Evolutionary conservation across 2,329 filamentous ascomycete genomes (phyloP), one percentile per base, ranked within the genome.

Genomic region (Beauveria brongniartii): DNA sequence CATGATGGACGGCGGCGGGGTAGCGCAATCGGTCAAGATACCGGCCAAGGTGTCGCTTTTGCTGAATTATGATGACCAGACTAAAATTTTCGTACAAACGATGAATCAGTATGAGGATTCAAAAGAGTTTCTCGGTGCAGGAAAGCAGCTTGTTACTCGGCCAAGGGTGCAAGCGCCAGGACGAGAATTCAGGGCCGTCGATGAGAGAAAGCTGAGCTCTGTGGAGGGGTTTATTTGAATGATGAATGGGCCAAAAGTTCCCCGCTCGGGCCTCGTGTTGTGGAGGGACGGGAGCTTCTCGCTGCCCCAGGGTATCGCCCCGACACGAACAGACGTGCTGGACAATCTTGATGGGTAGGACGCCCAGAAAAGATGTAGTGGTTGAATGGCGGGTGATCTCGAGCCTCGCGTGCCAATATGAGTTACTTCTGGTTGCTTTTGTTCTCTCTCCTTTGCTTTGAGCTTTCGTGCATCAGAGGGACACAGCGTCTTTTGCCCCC

Each of bases 1-100:
- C 82, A 85, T 84, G 69, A 63, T 72, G 64, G 59, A 26, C 57
- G 61, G 60, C 63, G 61, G 55, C 62, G 61, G 55, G 64, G 62
- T 55, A 61, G 61, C 61, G 52, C 59, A 58, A 58, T 51, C 54
- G 57, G n/a, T 53, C 34, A 48, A 28, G 55, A 30, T 43, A 9
- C 7, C 34, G 24, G 30, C 58, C 20, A 47, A 37, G 44, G 18
- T 54, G 43, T 43, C 28, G 8, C 46, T 28, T 53, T 30, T 58
- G 20, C 47, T n/a, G 24, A 43, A 2, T n/a, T 52, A 30, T 34
- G 34, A 43, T 47, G 26, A 30, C n/a, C 18, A n/a, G 18, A 16
- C 22, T 50, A n/a, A 5, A 16, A 14, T 12, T 41, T 48, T 50
- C 10, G 14, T 26, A 22, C 55, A 57, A 20, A n/a, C 5, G 14